Conservation (phyloP, 768 basidiomycete genomes). For the Porphyrellus cyaneotinctus region DNA sequence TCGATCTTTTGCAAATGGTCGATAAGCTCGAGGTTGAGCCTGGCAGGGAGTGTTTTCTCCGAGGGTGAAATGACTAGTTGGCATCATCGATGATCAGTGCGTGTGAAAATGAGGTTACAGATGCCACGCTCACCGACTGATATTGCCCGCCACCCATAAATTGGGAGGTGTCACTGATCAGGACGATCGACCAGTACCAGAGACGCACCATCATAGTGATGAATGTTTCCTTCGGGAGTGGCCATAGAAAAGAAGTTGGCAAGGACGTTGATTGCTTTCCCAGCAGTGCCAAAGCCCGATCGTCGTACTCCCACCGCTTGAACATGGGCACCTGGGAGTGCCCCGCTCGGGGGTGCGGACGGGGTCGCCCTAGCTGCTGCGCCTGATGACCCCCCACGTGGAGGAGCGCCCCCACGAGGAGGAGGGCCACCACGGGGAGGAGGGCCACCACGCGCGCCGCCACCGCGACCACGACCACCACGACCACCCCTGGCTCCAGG, state of each 20-base stretch:
- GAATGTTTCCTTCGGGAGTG: slow-evolving; percentile 59
- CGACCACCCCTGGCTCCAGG: slow-evolving; percentile 22
- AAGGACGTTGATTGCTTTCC: slow-evolving; percentile 38
- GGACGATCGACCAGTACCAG: slow-evolving; percentile 21
- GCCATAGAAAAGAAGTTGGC: slow-evolving; percentile 64
- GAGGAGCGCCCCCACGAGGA: slow-evolving; percentile 14
- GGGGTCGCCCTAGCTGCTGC: slow-evolving; percentile 11
- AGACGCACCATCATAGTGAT: slow-evolving; percentile 76
- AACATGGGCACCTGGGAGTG: slow-evolving; percentile 36
- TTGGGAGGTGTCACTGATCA: slow-evolving; percentile 16
- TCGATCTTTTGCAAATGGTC: slow-evolving; percentile 53
- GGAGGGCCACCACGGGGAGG: slow-evolving; percentile 29
- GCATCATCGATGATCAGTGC: slow-evolving; percentile 13
- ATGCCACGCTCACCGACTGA: slow-evolving; percentile 20
- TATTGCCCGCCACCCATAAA: neutral
- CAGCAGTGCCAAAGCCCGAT: slow-evolving; percentile 57
- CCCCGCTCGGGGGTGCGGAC: slow-evolving; percentile 32
- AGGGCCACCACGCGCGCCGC: slow-evolving; percentile 28
- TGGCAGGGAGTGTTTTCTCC: slow-evolving; percentile 64
- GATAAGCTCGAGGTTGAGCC: slow-evolving; percentile 69
- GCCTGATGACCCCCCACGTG: slow-evolving; percentile 27
- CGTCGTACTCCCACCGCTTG: slow-evolving; percentile 64
- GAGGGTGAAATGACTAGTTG: slow-evolving; percentile 56
- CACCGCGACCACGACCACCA: slow-evolving; percentile 24
- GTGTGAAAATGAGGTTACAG: neutral